Conservation (phyloP, 768 basidiomycete species). For the Termitomyces sp. region DNA sequence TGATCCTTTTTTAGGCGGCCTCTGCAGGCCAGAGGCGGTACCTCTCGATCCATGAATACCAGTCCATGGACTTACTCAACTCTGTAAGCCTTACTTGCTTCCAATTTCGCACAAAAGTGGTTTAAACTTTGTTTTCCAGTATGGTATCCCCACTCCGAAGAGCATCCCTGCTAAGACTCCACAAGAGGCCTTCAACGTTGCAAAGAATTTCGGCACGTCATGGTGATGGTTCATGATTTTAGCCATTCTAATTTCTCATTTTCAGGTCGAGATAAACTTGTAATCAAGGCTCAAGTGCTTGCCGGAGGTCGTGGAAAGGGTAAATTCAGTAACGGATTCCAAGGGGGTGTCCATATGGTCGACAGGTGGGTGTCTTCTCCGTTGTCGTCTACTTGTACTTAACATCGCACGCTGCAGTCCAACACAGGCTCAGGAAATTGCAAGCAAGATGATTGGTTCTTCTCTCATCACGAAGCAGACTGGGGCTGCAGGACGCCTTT, state of each 20-base stretch:
- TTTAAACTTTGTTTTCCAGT: slow-evolving; percentile 42
- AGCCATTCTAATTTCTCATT: slow-evolving; percentile 2
- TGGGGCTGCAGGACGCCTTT: slow-evolving; percentile 85
- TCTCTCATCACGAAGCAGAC: slow-evolving; percentile 99
- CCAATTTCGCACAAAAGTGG: background rate
- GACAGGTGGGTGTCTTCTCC: slow-evolving; percentile 53
- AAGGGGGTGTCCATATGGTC: slow-evolving; percentile 96
- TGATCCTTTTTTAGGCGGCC: slow-evolving; percentile 40
- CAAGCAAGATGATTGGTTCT: slow-evolving; percentile 89
- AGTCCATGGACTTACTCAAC: slow-evolving; percentile 92
- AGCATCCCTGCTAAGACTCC: slow-evolving; percentile 83
- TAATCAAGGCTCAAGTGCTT: slow-evolving; percentile 98
- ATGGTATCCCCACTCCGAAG: slow-evolving; percentile 94
- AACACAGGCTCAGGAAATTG: slow-evolving; percentile 82
- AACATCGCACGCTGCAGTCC: slow-evolving; percentile 44
- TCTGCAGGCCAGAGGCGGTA: slow-evolving; percentile 85
- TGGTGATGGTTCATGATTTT: slow-evolving; percentile 1
- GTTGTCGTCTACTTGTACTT: background rate
- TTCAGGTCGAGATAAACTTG: slow-evolving; percentile 71
- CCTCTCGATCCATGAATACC: slow-evolving; percentile 97
- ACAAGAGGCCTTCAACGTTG: slow-evolving; percentile 86
- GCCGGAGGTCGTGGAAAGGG: slow-evolving; percentile 99
- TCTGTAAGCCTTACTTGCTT: slow-evolving; percentile 52
- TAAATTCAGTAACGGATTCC: slow-evolving; percentile 91
- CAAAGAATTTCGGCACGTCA: slow-evolving; percentile 77